phyloP scores from a whole-genome alignment of 140 eudicot species.

The Cichorium intybus region DNA sequence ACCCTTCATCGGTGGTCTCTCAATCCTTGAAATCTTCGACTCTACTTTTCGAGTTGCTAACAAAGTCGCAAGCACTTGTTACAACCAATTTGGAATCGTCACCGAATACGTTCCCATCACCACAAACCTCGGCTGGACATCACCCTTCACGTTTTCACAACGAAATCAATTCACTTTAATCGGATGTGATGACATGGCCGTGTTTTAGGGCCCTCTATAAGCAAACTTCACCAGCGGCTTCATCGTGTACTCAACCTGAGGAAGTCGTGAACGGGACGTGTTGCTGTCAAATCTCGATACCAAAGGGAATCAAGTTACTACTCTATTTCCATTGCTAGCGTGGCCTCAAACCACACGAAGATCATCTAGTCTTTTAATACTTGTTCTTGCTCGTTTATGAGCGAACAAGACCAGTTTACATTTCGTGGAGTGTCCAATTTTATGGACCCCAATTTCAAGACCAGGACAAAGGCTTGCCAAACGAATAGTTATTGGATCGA shows the following conservation, averaged over 20 bases:
- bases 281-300: constrained; percentile 18
- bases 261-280: constrained; percentile 12
- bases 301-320: constrained; percentile 22
- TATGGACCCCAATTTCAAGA: constrained; percentile 17
- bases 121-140: neutral
- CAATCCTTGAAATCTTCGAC: constrained; percentile 6
- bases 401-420: constrained; percentile 15
- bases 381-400: constrained; percentile 32
- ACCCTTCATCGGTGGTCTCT: neutral
- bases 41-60: constrained; percentile 5
- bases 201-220: neutral
- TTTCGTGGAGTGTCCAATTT: constrained; percentile 29
- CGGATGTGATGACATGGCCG: constrained; percentile 14
- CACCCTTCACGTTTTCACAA: constrained; percentile 15
- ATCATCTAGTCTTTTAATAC: constrained; percentile 26
- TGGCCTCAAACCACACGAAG: neutral
- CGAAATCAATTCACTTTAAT: constrained; percentile 4
- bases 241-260: constrained; percentile 1
- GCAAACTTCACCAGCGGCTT: constrained; percentile 20
- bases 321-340: neutral
- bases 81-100: constrained; percentile 3
- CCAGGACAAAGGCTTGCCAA: constrained; percentile 19
- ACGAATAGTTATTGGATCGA: constrained; percentile 34
- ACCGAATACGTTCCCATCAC: neutral
- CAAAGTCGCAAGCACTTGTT: constrained; percentile 12